phyloP scores from a whole-genome alignment of 2,329 filamentous ascomycete genomes.

The Claviceps purpurea region DNA sequence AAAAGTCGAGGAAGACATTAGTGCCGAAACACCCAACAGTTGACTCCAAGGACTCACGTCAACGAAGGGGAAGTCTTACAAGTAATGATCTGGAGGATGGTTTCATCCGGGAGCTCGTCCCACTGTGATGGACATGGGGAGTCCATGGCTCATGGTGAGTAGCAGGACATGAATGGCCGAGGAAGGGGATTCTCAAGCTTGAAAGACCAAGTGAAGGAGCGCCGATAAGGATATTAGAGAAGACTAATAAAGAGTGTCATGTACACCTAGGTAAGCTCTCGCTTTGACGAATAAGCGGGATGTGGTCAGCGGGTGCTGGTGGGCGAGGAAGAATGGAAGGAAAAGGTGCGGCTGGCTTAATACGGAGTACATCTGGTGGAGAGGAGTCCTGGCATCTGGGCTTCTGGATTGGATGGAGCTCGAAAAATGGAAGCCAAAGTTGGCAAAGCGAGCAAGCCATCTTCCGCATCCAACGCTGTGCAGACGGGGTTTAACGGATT shows the following conservation, averaged over 20 bases:
- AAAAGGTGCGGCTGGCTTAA: neutral
- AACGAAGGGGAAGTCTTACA: constrained; percentile 29
- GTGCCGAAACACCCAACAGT: neutral
- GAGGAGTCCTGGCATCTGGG: neutral
- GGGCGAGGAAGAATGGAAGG: neutral
- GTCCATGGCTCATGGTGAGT: constrained; percentile 16
- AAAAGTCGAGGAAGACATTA: neutral
- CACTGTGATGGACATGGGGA: constrained; percentile 13
- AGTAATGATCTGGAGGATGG: constrained; percentile 47
- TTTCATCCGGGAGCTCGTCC: constrained; percentile 49
- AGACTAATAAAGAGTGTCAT: too few species aligned
- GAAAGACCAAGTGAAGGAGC: neutral
- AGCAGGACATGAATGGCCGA: neutral
- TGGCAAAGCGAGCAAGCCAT: neutral
- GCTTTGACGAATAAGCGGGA: neutral
- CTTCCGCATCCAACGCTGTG: too few species aligned
- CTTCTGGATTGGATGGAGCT: neutral
- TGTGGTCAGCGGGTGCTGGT: neutral
- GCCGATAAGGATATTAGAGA: too few species aligned
- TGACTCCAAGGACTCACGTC: neutral
- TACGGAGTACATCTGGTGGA: too few species aligned
- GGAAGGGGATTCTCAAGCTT: too few species aligned
- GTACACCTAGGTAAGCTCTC: too few species aligned
- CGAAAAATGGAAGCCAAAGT: neutral
- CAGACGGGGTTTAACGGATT: too few species aligned